A percentile compares a stretch with the other conserved stretches of the same genome.
Conservation (phyloP, 192 early-diverging fungal genomes). For the Coemansia sp. region DNA sequence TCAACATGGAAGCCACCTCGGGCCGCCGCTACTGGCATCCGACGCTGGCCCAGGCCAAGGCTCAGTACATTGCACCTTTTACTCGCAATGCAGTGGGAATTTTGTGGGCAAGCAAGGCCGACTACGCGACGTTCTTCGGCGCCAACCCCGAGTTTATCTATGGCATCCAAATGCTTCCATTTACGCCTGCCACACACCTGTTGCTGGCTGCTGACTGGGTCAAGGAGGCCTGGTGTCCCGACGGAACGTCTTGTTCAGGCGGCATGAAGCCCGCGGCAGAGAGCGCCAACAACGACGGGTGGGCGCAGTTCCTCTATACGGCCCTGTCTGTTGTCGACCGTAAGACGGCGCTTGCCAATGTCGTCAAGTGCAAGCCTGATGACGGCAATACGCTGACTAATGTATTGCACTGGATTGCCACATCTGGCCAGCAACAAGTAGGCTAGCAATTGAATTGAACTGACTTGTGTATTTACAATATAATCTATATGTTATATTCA, state of each 20-base stretch:
- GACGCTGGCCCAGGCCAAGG: slow-evolving; percentile 22
- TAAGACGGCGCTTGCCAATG: slow-evolving; percentile 30
- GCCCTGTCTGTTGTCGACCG: slow-evolving; percentile 53
- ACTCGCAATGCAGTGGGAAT: slow-evolving; percentile 52
- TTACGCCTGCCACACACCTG: slow-evolving; percentile 51
- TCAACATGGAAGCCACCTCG: slow-evolving; percentile 55
- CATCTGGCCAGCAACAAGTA: slow-evolving; percentile 29
- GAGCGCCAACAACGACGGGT: slow-evolving; percentile 27
- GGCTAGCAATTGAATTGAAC: neutral
- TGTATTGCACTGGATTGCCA: slow-evolving; percentile 57
- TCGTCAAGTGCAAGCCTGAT: slow-evolving; percentile 37
- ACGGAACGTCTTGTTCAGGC: slow-evolving; percentile 23
- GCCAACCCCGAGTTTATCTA: slow-evolving; percentile 53
- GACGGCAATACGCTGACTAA: slow-evolving; percentile 61
- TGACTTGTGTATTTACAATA: neutral
- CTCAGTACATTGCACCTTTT: slow-evolving; percentile 42
- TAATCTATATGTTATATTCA: neutral
- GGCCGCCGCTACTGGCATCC: slow-evolving; percentile 60
- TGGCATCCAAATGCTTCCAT: slow-evolving; percentile 62
- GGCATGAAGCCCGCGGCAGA: slow-evolving; percentile 49
- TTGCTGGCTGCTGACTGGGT: slow-evolving; percentile 51
- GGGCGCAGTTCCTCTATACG: slow-evolving; percentile 55
- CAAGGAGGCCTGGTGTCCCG: slow-evolving; percentile 48
- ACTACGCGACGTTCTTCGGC: slow-evolving; percentile 56
- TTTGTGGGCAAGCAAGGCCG: slow-evolving; percentile 57